Evolutionary conservation across 2,329 filamentous ascomycete species (phyloP), one percentile per base, ranked within the genome.

Genomic region (Mollisia scopiformis): DNA sequence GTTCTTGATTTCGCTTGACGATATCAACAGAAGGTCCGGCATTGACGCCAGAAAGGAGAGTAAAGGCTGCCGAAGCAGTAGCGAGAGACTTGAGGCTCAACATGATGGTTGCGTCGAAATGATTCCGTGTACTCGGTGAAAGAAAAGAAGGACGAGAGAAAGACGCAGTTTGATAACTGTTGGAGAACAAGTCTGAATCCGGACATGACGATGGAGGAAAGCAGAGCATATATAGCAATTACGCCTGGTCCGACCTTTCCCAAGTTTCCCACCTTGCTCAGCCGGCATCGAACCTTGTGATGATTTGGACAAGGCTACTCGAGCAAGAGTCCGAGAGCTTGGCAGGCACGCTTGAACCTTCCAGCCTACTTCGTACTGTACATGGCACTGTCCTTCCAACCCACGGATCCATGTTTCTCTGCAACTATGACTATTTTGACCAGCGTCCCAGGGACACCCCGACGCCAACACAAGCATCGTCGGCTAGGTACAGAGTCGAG

Each of bases 41-140:
- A 63, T 59, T 62, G 55, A 58, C 54, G 35, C 65, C 61, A 30
- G 62, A 56, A 60, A 71, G 33, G 54, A 71, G 54, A 19, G 62
- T 58, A 21, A 67, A 50, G 2, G 60, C 58, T 52, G 68, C 64
- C 47, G 68, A 64, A 66, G 68, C 66, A 62, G 62, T 50, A 33
- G 63, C 50, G 49, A 69, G 56, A n/a, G 51, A 43, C 33, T 62
- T 49, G 51, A 62, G 47, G 49, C 27, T 62, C 55, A 58, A 33
- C 49, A 51, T 51, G 25, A 28, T 25, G n/a, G n/a, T n/a, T n/a
- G n/a, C n/a, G 25, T 30, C 33, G 49, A 31, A 51, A 51, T 33
- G n/a, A n/a, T 11, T 19, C 28, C 4, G 23, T 23, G 28, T 51
- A 51, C 10, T 31, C 27, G 33, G 14, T 33, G 19, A 51, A 51